Base-by-base conservation (phyloP, 352 stramenopile genomes). In the Phytophthora agathidicida region DNA sequence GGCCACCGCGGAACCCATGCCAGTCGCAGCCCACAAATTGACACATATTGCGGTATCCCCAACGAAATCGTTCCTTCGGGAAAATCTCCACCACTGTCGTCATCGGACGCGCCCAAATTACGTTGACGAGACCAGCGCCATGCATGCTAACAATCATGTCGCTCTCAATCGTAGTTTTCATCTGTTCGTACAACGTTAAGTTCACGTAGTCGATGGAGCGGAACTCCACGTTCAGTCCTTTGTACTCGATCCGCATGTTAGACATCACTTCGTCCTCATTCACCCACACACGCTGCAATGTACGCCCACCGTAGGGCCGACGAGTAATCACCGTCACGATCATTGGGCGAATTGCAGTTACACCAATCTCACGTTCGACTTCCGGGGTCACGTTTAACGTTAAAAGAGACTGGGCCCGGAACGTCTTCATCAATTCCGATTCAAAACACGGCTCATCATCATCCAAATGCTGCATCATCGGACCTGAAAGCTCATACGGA, bases 61-160 rank as follows among this genome's bases (percentile, higher is more conserved):
- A 94, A 7, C 80, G 77, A 7, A 58, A 62, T 10, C 70, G 65
- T 8, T 65, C 5, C 24, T 71, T 72, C 0, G 82, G 85, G 43
- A 94, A 94, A 51, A 94, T 92, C 59, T 94, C 85, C 17, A 94
- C 17, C 8, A 94, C 61, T 5, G 68, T 65, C 17, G 78, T 88
- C 52, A 59, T 49, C 0, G 80, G 80, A 5, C 72, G 69, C 10
- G 80, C 55, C 78, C 83, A 94, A 0, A 88, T 16, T 0, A 93
- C 73, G 39, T 94, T 94, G 3, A 91, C 80, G 44, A 94, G 75
- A 16, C 85, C 85, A 16, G 85, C 85, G 36, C 85, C 85, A 49
- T 94, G 85, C 85, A 93, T 94, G 7, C 83, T 74, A 38, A 94
- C 83, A 17, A 94, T 80, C 27, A 94, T 71, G 49, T 91, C 83